Conservation (phyloP, 352 stramenopile genomes). For the Achlya hypogyna region DNA sequence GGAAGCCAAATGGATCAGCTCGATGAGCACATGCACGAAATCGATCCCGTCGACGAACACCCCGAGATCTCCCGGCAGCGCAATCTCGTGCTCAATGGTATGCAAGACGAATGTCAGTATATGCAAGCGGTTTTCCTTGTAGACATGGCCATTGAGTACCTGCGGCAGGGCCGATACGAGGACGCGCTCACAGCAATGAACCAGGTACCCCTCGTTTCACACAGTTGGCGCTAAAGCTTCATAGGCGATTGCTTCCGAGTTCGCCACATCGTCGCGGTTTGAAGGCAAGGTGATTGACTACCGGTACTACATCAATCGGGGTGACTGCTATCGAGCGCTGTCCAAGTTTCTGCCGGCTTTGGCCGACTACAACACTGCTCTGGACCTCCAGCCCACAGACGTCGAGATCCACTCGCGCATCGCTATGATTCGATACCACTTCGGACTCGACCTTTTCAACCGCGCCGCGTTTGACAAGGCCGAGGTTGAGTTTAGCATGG, state of each 20-base stretch:
- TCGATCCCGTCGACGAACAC: constrained; percentile 33
- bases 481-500: constrained; percentile 56
- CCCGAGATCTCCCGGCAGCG: constrained; percentile 57
- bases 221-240: neutral
- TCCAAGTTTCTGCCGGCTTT: constrained; percentile 64
- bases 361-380: constrained; percentile 64
- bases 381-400: constrained; percentile 46
- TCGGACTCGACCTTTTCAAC: constrained; percentile 75
- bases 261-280: constrained; percentile 38
- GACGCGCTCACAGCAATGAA: constrained; percentile 74
- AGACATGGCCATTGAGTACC: constrained; percentile 6
- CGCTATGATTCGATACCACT: constrained; percentile 70
- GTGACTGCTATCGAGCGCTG: constrained; percentile 64
- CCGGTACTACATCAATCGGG: constrained; percentile 53
- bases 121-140: neutral
- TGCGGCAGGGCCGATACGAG: constrained; percentile 29
- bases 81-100: constrained; percentile 61
- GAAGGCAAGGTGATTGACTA: constrained; percentile 36
- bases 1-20: constrained; percentile 13
- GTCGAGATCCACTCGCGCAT: constrained; percentile 48
- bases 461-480: constrained; percentile 57
- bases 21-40: constrained; percentile 24
- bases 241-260: constrained; percentile 41
- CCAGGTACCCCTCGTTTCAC: constrained; percentile 23
- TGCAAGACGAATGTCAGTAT: constrained; percentile 27